These are phyloP conservation scores for Fomitopsis schrenkii DNA, from an alignment of 1,284 basidiomycete genomes.

Conservation along the genomic window DNA sequence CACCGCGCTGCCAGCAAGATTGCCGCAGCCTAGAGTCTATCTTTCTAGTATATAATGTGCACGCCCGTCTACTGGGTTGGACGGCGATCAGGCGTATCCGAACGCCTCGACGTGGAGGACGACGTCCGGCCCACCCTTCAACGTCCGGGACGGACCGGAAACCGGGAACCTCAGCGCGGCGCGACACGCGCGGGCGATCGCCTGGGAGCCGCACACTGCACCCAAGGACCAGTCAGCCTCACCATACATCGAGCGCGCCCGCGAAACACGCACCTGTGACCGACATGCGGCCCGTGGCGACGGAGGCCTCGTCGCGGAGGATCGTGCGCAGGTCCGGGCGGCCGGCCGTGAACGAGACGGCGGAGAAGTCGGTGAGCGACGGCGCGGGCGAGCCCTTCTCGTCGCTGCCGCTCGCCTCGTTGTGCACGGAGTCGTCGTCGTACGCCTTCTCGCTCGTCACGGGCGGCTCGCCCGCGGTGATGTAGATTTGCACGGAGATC, in stretches of 20 bases:
- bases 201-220: slow-evolving; percentile 45
- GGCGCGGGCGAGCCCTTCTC: slow-evolving; percentile 10
- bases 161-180: slow-evolving; percentile 33
- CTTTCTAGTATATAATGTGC: too few species aligned
- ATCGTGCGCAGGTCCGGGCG: slow-evolving; percentile 28
- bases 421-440: slow-evolving; percentile 18
- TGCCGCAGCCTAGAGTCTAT: not conserved
- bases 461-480: slow-evolving; percentile 25
- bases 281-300: slow-evolving; percentile 26
- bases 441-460: slow-evolving; percentile 3
- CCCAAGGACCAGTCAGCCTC: not conserved
- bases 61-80: not conserved
- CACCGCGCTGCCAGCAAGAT: too few species aligned
- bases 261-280: slow-evolving; percentile 33
- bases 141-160: slow-evolving; percentile 29
- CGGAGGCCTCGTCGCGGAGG: slow-evolving; percentile 25
- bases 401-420: slow-evolving; percentile 8
- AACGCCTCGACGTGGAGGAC: slow-evolving; percentile 45
- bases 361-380: slow-evolving; percentile 18
- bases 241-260: not conserved
- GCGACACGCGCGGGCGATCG: slow-evolving; percentile 36
- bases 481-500: slow-evolving; percentile 33
- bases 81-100: slow-evolving; percentile 31
- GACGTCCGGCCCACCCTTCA: slow-evolving; percentile 40
- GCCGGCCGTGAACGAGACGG: slow-evolving; percentile 25